These are phyloP conservation scores for Populus simonii DNA, from an alignment of 345 rosid species.

Conservation along the genomic window DNA sequence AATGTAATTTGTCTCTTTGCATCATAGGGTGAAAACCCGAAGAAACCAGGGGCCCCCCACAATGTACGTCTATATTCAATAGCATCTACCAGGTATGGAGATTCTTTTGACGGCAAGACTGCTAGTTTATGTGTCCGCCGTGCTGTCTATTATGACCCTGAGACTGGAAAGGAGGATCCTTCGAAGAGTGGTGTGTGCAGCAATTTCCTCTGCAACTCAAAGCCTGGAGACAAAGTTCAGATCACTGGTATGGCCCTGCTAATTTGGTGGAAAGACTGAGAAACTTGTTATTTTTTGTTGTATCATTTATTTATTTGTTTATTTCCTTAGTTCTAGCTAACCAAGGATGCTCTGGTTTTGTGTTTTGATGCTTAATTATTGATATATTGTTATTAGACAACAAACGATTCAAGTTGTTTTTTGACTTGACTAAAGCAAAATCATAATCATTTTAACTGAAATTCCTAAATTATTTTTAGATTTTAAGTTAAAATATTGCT, in stretches of 20 bases:
- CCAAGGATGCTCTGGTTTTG: not conserved
- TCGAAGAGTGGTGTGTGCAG: constrained; percentile 89
- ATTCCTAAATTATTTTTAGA: too few relatives aligned
- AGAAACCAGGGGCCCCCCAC: constrained; percentile 84
- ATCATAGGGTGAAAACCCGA: constrained; percentile 91
- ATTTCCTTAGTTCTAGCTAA: not conserved
- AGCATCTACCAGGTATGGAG: constrained; percentile 94
- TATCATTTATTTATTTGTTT: not conserved
- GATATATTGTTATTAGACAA: not conserved
- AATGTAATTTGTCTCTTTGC: not conserved
- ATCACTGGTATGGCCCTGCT: constrained; percentile 61
- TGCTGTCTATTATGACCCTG: constrained; percentile 89
- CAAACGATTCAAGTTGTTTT: too few relatives aligned
- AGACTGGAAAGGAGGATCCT: constrained; percentile 91
- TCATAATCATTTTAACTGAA: too few relatives aligned
- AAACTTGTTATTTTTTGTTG: not conserved
- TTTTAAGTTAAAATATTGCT: too few relatives aligned
- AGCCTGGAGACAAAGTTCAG: constrained; percentile 82
- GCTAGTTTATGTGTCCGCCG: constrained; percentile 94
- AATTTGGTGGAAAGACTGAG: constrained; percentile 1
- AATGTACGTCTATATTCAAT: constrained; percentile 94
- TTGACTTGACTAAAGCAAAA: too few relatives aligned
- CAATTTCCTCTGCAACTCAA: constrained; percentile 83
- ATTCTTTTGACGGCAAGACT: constrained; percentile 85
- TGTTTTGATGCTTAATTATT: not conserved